These are phyloP conservation scores for Rhizopogon roseolus DNA, from an alignment of 768 basidiomycete species.

Conservation along the genomic window DNA sequence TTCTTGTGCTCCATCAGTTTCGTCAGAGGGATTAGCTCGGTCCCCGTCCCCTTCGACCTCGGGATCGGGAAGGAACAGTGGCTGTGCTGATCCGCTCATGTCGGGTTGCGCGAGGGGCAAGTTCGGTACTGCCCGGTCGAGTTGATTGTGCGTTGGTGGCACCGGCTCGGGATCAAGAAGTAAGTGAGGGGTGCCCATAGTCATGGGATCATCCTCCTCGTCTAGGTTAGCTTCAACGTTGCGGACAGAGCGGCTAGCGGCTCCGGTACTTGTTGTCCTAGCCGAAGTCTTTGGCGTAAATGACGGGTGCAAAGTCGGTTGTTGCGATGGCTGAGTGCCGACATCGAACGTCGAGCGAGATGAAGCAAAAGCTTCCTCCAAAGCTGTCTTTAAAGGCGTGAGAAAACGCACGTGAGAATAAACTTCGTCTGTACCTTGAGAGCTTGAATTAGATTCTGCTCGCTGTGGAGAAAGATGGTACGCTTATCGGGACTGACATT, in stretches of 20 bases:
- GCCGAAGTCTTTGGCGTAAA: slow-evolving; percentile 5
- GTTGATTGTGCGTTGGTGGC: not conserved
- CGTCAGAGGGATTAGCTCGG: not conserved
- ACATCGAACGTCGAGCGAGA: slow-evolving; percentile 73
- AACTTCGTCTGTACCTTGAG: slow-evolving; percentile 55
- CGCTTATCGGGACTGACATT: slow-evolving; percentile 97
- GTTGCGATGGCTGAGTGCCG: slow-evolving; percentile 15
- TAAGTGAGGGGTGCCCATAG: slow-evolving; percentile 8
- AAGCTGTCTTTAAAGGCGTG: slow-evolving; percentile 40
- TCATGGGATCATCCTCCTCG: not conserved
- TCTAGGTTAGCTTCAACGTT: not conserved
- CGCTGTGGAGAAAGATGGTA: slow-evolving; percentile 89
- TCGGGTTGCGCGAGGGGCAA: slow-evolving; percentile 6
- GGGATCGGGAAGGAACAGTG: slow-evolving; percentile 23
- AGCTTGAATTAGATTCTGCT: slow-evolving; percentile 69
- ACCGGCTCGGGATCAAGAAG: slow-evolving; percentile 7
- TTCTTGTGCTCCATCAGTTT: not conserved
- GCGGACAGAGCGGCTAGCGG: not conserved
- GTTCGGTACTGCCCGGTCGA: slow-evolving; percentile 12
- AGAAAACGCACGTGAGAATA: not conserved
- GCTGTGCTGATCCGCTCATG: slow-evolving; percentile 8
- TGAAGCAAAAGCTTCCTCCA: slow-evolving; percentile 66
- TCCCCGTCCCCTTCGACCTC: slow-evolving; percentile 8
- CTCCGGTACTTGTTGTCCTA: slow-evolving; percentile 3
- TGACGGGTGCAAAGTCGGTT: slow-evolving; percentile 5